phyloP scores from a whole-genome alignment of 164 flowering plant species.

The Macadamia integrifolia region DNA sequence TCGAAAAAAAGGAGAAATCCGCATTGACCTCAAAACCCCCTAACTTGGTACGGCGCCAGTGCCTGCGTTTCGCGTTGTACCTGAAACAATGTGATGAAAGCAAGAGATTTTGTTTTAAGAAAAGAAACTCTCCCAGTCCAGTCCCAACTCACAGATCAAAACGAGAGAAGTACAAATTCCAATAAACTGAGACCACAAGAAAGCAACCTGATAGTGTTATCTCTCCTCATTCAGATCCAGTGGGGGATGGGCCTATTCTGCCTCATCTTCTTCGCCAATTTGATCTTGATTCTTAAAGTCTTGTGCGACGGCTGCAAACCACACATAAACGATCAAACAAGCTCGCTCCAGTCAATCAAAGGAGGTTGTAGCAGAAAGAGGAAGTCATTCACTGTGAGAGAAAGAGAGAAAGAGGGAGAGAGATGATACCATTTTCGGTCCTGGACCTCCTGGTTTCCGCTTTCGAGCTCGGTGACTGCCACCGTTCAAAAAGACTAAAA shows the following conservation, averaged over 20 bases:
- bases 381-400: not conserved
- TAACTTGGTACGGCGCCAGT: conserved; percentile 40
- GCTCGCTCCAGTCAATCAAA: not conserved
- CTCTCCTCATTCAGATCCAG: conserved; percentile 29
- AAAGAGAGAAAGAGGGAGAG: not conserved
- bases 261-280: conserved; percentile 26
- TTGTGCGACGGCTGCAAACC: conserved; percentile 19
- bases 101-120: not conserved
- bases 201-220: conserved; percentile 20
- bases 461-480: not conserved
- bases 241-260: conserved; percentile 30
- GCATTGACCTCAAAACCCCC: conserved; percentile 7
- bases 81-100: conserved; percentile 1
- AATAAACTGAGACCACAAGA: too few species aligned
- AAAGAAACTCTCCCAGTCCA: not conserved
- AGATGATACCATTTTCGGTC: not conserved
- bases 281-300: conserved; percentile 22
- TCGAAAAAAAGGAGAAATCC: not conserved
- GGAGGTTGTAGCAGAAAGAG: not conserved
- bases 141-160: not conserved
- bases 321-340: not conserved
- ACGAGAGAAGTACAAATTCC: not conserved
- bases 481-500: too few species aligned
- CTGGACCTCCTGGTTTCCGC: not conserved
- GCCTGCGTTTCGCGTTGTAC: conserved; percentile 38